Percentiles rank a stretch among this genome's conserved stretches.
These are phyloP conservation scores for Flueggea neowawraea DNA, from an alignment of 441 rosid species.

Conservation along the genomic window DNA sequence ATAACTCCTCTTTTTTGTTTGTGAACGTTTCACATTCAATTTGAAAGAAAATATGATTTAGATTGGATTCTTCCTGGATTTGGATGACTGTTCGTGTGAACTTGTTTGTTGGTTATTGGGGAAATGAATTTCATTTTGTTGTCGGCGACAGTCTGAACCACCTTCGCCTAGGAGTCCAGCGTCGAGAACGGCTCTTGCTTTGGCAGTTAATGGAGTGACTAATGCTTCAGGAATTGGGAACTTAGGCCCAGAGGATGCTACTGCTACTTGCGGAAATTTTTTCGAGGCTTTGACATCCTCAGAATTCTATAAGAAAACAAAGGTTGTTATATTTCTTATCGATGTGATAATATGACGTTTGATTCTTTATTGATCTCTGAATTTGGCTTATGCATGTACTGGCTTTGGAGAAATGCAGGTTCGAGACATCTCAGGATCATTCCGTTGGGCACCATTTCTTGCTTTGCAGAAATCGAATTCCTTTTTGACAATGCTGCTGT, in stretches of 20 bases:
- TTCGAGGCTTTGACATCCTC: conserved; percentile 87
- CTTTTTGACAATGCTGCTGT: conserved; percentile 85
- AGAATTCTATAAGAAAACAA: conserved; percentile 72
- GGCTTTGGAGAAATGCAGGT: conserved; percentile 49
- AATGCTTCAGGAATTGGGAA: conserved; percentile 38
- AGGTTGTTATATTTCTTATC: conserved; percentile 37
- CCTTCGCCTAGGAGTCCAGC: conserved; percentile 75
- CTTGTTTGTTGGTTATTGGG: background rate
- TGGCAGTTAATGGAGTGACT: conserved; percentile 49
- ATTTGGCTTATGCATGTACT: background rate
- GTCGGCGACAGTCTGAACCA: conserved; percentile 75
- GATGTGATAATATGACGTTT: background rate
- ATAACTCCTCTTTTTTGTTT: background rate
- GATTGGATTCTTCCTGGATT: too few species aligned
- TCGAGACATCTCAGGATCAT: conserved; percentile 91
- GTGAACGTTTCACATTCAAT: background rate
- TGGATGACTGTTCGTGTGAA: too few species aligned
- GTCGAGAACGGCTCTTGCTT: conserved; percentile 48
- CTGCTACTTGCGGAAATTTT: conserved; percentile 78
- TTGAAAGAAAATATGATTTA: background rate
- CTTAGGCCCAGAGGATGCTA: conserved; percentile 72
- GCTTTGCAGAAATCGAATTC: conserved; percentile 89
- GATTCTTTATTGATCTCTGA: conserved; percentile 1
- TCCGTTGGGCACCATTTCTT: conserved; percentile 98
- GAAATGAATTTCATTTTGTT: background rate